Percentiles rank a stretch among this genome's conserved stretches.
These are phyloP conservation scores for Ambrosia artemisiifolia DNA, from an alignment of 129 eudicot species.

Conservation along the genomic window DNA sequence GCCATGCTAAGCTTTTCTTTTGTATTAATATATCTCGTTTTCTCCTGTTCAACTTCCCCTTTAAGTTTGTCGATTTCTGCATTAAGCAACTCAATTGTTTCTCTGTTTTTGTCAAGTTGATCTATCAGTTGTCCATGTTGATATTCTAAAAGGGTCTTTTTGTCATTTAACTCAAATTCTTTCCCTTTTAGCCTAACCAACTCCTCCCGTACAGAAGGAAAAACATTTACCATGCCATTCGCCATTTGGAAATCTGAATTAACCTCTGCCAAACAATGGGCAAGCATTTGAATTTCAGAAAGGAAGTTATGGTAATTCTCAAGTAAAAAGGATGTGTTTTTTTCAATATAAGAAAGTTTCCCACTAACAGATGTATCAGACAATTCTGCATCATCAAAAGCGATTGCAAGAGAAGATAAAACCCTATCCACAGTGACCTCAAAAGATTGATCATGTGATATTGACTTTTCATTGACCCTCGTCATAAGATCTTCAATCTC, in stretches of 20 bases:
- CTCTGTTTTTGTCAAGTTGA: slow-evolving; percentile 53
- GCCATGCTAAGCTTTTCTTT: slow-evolving; percentile 97
- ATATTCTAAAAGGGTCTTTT: slow-evolving; percentile 50
- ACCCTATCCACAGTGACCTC: slow-evolving; percentile 52
- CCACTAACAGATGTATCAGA: slow-evolving; percentile 50
- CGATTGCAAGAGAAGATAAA: slow-evolving; percentile 43
- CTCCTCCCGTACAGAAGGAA: slow-evolving; percentile 48
- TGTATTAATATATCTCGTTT: slow-evolving; percentile 56
- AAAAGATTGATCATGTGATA: slow-evolving; percentile 36
- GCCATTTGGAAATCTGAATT: slow-evolving; percentile 44
- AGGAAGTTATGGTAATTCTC: slow-evolving; percentile 64
- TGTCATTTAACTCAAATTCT: slow-evolving; percentile 50
- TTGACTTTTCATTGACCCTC: slow-evolving; percentile 43
- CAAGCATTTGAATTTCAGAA: slow-evolving; percentile 54
- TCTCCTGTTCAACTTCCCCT: slow-evolving; percentile 88
- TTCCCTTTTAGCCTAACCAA: slow-evolving; percentile 52
- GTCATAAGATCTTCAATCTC: slow-evolving; percentile 56
- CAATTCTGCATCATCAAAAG: slow-evolving; percentile 41
- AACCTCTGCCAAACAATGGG: slow-evolving; percentile 50
- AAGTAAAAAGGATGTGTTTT: slow-evolving; percentile 37
- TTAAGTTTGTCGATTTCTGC: slow-evolving; percentile 54
- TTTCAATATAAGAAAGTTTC: slow-evolving; percentile 63
- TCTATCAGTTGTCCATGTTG: slow-evolving; percentile 54
- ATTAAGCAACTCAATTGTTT: slow-evolving; percentile 41
- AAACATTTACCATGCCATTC: slow-evolving; percentile 47